Evolutionary conservation across 1,284 basidiomycete species (phyloP).

Genomic region (Golubevia sp.): DNA sequence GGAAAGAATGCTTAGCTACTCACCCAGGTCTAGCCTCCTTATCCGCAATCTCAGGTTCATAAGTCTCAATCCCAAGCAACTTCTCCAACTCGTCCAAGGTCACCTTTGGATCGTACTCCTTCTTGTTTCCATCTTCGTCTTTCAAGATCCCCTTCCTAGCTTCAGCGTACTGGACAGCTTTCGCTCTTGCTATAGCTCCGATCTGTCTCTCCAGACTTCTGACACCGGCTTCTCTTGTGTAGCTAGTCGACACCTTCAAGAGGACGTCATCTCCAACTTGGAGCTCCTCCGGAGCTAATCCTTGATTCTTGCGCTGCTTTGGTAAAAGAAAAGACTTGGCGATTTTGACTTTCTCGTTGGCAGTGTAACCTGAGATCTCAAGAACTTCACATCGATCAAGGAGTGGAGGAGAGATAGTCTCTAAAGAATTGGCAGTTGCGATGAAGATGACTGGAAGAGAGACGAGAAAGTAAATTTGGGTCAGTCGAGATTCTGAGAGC

Average conservation of each 20-base stretch:
- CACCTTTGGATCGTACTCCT: conserved; percentile 43
- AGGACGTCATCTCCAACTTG: conserved; percentile 73
- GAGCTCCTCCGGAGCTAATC: conserved; percentile 67
- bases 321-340: conserved; percentile 72
- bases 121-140: conserved; percentile 28
- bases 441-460: conserved; percentile 61
- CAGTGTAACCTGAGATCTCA: conserved; percentile 63
- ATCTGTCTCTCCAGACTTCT: conserved; percentile 84
- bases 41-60: conserved; percentile 58
- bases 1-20: neutral
- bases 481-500: neutral
- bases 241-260: conserved; percentile 73
- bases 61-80: conserved; percentile 49
- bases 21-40: conserved; percentile 39
- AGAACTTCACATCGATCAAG: conserved; percentile 64
- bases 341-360: conserved; percentile 63
- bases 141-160: conserved; percentile 31
- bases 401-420: conserved; percentile 63
- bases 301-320: conserved; percentile 78
- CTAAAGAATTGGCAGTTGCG: conserved; percentile 63
- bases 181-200: conserved; percentile 77
- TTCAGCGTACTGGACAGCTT: conserved; percentile 56
- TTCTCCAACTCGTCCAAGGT: conserved; percentile 33
- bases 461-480: neutral
- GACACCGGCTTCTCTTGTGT: conserved; percentile 90